These are phyloP conservation scores for Blumeria graminis DNA, from an alignment of 2,329 filamentous ascomycete genomes.

Conservation along the genomic window DNA sequence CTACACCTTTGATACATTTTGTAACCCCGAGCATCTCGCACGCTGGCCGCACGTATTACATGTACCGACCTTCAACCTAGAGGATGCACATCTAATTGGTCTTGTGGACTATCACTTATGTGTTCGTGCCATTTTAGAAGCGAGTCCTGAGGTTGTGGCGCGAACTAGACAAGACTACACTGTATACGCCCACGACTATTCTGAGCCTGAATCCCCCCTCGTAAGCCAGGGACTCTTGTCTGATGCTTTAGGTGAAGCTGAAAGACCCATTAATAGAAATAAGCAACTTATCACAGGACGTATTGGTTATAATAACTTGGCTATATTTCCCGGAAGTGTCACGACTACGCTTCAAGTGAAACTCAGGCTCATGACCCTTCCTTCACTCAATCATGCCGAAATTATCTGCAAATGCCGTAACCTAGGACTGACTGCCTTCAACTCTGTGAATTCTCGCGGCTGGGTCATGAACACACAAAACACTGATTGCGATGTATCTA, in stretches of 20 bases:
- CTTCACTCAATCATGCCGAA: constrained; percentile 16
- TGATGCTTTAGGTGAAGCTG: constrained; percentile 38
- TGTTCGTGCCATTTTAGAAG: constrained; percentile 51
- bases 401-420: constrained; percentile 15
- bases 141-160: constrained; percentile 67
- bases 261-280: constrained; percentile 28
- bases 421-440: too few species aligned
- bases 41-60: constrained; percentile 58
- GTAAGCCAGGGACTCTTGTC: constrained; percentile 93
- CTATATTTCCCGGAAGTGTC: constrained; percentile 59
- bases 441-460: too few species aligned
- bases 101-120: constrained; percentile 72
- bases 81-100: constrained; percentile 61
- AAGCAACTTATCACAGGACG: constrained; percentile 64
- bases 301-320: constrained; percentile 66
- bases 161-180: constrained; percentile 58
- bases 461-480: too few species aligned
- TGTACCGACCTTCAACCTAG: constrained; percentile 57
- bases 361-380: constrained; percentile 58
- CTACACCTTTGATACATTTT: constrained; percentile 82
- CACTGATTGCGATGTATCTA: too few species aligned
- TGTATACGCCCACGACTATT: constrained; percentile 93
- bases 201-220: constrained; percentile 75
- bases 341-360: constrained; percentile 86
- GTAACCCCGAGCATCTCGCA: constrained; percentile 72